Base-by-base conservation (phyloP, 352 stramenopile species). In the Phytophthora capsici region DNA sequence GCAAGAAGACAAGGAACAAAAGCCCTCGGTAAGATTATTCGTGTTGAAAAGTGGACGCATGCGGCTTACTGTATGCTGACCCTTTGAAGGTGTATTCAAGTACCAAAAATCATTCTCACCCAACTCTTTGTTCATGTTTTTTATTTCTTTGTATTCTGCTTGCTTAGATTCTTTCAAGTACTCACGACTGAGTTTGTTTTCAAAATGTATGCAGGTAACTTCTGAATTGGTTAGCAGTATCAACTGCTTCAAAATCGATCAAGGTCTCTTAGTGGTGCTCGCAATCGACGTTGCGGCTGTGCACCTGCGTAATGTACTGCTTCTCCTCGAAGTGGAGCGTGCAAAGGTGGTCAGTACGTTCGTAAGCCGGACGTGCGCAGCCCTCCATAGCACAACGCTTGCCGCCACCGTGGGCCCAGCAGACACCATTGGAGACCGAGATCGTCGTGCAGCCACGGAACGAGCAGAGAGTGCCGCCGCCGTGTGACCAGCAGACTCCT, bases 321-420 rank as follows among this genome's bases (percentile, higher is more conserved):
- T 75, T 73, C 44, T 74, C 67, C 62, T 82, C 73, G 52, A 78
- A 82, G 64, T 85, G 76, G n/a, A 83, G 51, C 30, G 71, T 83
- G 66, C 78, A 87, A 28, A 83, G 57, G 60, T 83, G 78, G 19
- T 78, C 67, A 12, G 76, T 85, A 47, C 77, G 77, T 34, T 84
- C 79, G 57, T 88, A 88, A 9, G 77, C 79, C 2, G 76, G 77
- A 25, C 74, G 71, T 16, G 71, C 69, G 69, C 89, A 97, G 49
- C 82, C 78, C 13, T 79, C 75, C 32, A 91, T 74, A 3, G 57
- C 57, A 65, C 89, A 96, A 54, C 89, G 86, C 74, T 93, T 94
- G 59, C 89, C 89, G 25, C 89, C 89, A 17, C 89, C 89, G 61
- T 97, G 89, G 22, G 80, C 78, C 76, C 78, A 86, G 59, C 80